Evolutionary conservation across 2,329 filamentous ascomycete species (phyloP), one percentile per base, ranked within the genome.

Genomic region (Talaromyces sp.): DNA sequence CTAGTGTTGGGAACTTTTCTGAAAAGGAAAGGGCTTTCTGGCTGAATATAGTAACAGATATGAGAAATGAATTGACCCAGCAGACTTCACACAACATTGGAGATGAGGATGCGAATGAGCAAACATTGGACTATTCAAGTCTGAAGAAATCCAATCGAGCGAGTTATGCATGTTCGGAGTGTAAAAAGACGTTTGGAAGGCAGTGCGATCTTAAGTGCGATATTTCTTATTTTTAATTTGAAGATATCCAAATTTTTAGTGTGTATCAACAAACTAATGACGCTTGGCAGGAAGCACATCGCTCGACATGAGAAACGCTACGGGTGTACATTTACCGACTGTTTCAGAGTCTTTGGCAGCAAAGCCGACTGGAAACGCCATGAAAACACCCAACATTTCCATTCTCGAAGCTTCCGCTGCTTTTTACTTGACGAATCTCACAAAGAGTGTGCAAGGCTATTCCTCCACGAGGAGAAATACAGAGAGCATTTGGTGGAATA

Each of bases 361-460:
- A 96, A 96, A 72, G 93, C 92, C 63, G 93, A 97, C 74, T 97
- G 87, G 93, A 96, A 96, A 72, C 86, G 93, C 1, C 93, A 97
- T 69, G 94, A 97, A 70, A 89, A 87, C 66, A 87, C 85, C 16
- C 89, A 94, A 69, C 92, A 96, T 72, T 86, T 85, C 64, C 85
- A 89, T 62, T 74, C 84, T 5, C 88, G 92, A 69, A 82, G 83
- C 55, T 96, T 90, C 87, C 85, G 84, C 33, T 96, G 92, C 70
- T 79, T 83, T 33, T 74, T 82, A 33, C 70, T 66, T 6, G 65
- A 69, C 44, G n/a, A 57, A 16, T 27, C 65, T 6, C 68, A 73
- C 44, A 67, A 65, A 5, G 64, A 69, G 18, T 95, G 90, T 68
- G 82, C 78, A 8, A 83, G 82, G 64, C 76, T 87, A 14, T 88